Evolutionary conservation across 2,329 filamentous ascomycete species (phyloP).

Genomic region (Fusarium buharicum): DNA sequence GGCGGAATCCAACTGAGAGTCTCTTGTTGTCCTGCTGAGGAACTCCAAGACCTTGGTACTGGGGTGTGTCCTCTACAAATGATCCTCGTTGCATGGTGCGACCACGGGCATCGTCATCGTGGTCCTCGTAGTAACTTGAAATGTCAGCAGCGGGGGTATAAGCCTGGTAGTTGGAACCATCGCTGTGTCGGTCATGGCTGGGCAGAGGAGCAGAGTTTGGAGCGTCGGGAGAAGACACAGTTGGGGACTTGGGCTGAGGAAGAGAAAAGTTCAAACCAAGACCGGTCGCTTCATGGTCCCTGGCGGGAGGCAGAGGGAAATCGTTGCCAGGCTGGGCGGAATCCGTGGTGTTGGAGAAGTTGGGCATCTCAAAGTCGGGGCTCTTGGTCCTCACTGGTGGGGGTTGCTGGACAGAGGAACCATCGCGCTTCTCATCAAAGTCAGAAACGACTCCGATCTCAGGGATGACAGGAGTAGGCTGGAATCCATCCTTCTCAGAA

Average conservation of each 20-base stretch:
- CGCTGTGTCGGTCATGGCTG: slow-evolving; percentile 25
- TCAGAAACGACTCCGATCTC: slow-evolving; percentile 52
- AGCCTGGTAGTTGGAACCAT: slow-evolving; percentile 38
- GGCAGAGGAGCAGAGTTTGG: slow-evolving; percentile 40
- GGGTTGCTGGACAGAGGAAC: slow-evolving; percentile 45
- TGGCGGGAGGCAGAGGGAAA: slow-evolving; percentile 42
- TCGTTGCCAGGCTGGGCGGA: slow-evolving; percentile 31
- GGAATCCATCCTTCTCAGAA: slow-evolving; percentile 44
- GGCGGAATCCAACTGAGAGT: slow-evolving; percentile 79
- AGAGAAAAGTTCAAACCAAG: slow-evolving; percentile 53
- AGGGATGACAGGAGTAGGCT: slow-evolving; percentile 51
- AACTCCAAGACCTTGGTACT: slow-evolving; percentile 58
- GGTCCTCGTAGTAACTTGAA: slow-evolving; percentile 50
- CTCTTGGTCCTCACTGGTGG: slow-evolving; percentile 47
- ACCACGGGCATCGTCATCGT: slow-evolving; percentile 49
- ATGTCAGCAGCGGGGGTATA: slow-evolving; percentile 46
- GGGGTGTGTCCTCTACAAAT: slow-evolving; percentile 18
- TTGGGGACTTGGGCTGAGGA: slow-evolving; percentile 46
- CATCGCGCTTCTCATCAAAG: slow-evolving; percentile 47
- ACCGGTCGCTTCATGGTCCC: slow-evolving; percentile 45
- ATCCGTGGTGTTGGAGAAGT: slow-evolving; percentile 30
- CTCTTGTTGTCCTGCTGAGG: slow-evolving; percentile 66
- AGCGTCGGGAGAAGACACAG: slow-evolving; percentile 28
- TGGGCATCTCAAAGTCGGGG: slow-evolving; percentile 42
- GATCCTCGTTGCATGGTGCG: slow-evolving; percentile 48